phyloP scores from a whole-genome alignment of 352 stramenopile genomes.

The Globisporangium spiculum region DNA sequence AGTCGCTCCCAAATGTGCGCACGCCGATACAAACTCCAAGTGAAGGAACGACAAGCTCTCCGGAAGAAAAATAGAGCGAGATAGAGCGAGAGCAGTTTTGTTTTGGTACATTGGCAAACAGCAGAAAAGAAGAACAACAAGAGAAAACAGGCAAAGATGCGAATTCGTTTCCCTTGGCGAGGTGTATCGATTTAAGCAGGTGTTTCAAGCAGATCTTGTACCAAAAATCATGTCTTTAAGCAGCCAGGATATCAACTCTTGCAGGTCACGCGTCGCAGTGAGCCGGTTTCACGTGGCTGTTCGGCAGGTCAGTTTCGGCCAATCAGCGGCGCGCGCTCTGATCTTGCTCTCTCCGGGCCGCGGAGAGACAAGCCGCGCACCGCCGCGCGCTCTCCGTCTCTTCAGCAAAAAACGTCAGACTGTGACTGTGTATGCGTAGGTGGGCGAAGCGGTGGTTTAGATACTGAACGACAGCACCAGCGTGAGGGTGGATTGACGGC shows the following conservation, averaged over 20 bases:
- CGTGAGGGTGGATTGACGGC: neutral
- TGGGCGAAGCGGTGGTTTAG: neutral
- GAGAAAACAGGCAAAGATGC: too few relatives aligned
- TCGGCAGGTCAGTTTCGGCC: neutral
- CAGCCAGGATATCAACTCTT: neutral
- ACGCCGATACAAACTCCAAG: slow-evolving; percentile 8
- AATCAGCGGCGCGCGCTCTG: slow-evolving; percentile 1
- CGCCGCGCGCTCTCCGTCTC: slow-evolving; percentile 8
- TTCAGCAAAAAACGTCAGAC: slow-evolving; percentile 4
- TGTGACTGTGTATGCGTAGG: neutral
- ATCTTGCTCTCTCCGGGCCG: slow-evolving; percentile 7
- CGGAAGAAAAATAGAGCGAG: slow-evolving; percentile 12
- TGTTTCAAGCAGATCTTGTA: neutral
- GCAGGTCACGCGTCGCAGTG: neutral
- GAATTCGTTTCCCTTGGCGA: neutral
- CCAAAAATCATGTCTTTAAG: neutral
- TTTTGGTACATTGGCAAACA: slow-evolving; percentile 14
- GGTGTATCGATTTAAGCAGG: neutral
- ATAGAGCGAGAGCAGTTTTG: slow-evolving; percentile 23
- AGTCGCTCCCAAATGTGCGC: neutral
- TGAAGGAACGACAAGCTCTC: neutral
- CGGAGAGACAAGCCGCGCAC: slow-evolving; percentile 7
- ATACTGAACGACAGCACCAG: neutral
- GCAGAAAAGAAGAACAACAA: neutral
- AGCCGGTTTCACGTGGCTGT: slow-evolving; percentile 10